phyloP scores from a whole-genome alignment of 768 basidiomycete genomes.

The Pulveroboletus sp. region DNA sequence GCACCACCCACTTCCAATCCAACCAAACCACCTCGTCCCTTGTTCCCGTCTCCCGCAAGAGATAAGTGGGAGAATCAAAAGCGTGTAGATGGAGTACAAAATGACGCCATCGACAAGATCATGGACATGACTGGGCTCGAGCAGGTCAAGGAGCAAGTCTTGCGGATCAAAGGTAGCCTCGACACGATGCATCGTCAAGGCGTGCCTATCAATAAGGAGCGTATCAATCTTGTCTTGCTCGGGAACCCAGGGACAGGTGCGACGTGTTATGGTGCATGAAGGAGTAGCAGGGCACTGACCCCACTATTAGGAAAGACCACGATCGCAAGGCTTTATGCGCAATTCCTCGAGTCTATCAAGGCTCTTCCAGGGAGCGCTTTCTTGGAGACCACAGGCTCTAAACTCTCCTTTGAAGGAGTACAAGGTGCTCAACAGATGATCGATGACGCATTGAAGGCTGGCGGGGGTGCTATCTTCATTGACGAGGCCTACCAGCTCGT shows the following conservation, averaged over 20 bases:
- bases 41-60: slow-evolving; percentile 35
- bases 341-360: slow-evolving; percentile 53
- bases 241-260: slow-evolving; percentile 75
- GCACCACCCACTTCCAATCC: slow-evolving; percentile 5
- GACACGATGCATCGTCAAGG: slow-evolving; percentile 52
- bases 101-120: slow-evolving; percentile 54
- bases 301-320: slow-evolving; percentile 57
- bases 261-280: slow-evolving; percentile 2
- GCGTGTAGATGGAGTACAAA: slow-evolving; percentile 44
- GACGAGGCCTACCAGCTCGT: slow-evolving; percentile 74
- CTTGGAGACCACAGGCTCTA: slow-evolving; percentile 60
- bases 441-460: slow-evolving; percentile 44
- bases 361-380: slow-evolving; percentile 53
- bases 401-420: slow-evolving; percentile 56
- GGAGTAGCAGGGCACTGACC: neutral
- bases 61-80: slow-evolving; percentile 58
- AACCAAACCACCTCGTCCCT: slow-evolving; percentile 5
- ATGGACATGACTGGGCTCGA: slow-evolving; percentile 72
- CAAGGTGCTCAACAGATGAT: slow-evolving; percentile 47
- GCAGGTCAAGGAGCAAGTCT: slow-evolving; percentile 54
- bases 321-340: slow-evolving; percentile 59
- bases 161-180: slow-evolving; percentile 56
- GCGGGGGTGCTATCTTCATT: slow-evolving; percentile 65
- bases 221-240: slow-evolving; percentile 57
- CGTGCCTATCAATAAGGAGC: slow-evolving; percentile 46